These are phyloP conservation scores for Leishmania braziliensis DNA, from an alignment of 208 protist genomes.

Conservation along the genomic window DNA sequence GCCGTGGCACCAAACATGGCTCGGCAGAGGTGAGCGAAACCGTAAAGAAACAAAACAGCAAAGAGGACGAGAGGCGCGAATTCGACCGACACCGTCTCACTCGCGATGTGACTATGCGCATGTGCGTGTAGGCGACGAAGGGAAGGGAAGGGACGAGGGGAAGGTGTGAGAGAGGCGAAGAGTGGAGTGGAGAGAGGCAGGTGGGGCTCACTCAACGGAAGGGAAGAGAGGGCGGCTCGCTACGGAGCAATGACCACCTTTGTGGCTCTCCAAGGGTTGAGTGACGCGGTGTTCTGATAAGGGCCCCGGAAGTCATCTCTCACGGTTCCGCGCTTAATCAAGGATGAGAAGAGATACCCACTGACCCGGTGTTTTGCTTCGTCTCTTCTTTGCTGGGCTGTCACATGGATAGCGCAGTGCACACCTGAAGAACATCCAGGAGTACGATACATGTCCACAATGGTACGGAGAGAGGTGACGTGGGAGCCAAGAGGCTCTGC, in stretches of 20 bases:
- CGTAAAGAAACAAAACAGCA: neutral
- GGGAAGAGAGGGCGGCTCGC: neutral
- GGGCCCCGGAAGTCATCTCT: neutral
- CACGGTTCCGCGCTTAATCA: neutral
- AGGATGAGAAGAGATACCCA: neutral
- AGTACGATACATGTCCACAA: neutral
- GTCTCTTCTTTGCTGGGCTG: neutral
- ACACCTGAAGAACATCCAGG: neutral
- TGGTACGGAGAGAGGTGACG: neutral
- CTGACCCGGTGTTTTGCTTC: neutral
- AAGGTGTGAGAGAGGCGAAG: neutral
- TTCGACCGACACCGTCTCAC: neutral
- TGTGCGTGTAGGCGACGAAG: neutral
- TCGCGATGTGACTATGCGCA: neutral
- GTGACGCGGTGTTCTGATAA: neutral
- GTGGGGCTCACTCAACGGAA: neutral
- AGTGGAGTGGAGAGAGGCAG: neutral
- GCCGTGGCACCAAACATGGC: conserved; percentile 17
- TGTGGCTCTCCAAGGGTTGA: neutral
- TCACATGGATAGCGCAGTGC: neutral
- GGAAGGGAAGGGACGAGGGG: neutral
- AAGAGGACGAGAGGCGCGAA: neutral
- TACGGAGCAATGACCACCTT: neutral
- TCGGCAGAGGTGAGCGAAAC: neutral
- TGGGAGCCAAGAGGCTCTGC: neutral